Conservation (phyloP, 306 rosid genomes). For the Prunus mongolica region DNA sequence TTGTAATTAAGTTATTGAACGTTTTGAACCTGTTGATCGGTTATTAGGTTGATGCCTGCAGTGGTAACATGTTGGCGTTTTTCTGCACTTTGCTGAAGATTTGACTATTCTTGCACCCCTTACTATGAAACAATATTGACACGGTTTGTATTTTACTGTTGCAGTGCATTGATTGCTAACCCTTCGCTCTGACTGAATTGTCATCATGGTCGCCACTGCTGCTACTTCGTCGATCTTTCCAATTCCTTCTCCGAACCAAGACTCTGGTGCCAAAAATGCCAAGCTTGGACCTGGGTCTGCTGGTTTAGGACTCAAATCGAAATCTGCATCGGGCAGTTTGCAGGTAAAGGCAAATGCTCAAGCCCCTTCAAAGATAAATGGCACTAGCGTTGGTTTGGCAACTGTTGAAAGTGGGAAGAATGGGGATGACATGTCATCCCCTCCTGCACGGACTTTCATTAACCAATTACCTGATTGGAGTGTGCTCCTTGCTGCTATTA, state of each 20-base stretch:
- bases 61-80: neutral
- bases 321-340: slow-evolving; percentile 58
- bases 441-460: slow-evolving; percentile 83
- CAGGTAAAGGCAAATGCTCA: slow-evolving; percentile 85
- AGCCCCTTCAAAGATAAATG: slow-evolving; percentile 88
- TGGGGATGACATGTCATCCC: slow-evolving; percentile 54
- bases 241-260: slow-evolving; percentile 49
- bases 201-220: slow-evolving; percentile 92
- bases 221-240: slow-evolving; percentile 75
- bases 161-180: slow-evolving; percentile 22
- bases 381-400: slow-evolving; percentile 53
- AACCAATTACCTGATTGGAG: slow-evolving; percentile 99
- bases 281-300: slow-evolving; percentile 43
- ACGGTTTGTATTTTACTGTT: slow-evolving; percentile 6
- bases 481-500: slow-evolving; percentile 99
- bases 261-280: slow-evolving; percentile 42
- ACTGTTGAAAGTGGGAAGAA: slow-evolving; percentile 50
- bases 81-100: neutral
- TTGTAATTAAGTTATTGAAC: neutral
- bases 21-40: neutral
- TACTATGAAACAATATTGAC: slow-evolving; percentile 5
- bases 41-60: neutral
- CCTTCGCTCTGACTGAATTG: slow-evolving; percentile 14
- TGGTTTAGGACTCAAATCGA: slow-evolving; percentile 54
- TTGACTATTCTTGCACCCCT: neutral